These are phyloP conservation scores for Solanum hybrid DNA, from an alignment of 305 asterid species.

Conservation along the genomic window DNA sequence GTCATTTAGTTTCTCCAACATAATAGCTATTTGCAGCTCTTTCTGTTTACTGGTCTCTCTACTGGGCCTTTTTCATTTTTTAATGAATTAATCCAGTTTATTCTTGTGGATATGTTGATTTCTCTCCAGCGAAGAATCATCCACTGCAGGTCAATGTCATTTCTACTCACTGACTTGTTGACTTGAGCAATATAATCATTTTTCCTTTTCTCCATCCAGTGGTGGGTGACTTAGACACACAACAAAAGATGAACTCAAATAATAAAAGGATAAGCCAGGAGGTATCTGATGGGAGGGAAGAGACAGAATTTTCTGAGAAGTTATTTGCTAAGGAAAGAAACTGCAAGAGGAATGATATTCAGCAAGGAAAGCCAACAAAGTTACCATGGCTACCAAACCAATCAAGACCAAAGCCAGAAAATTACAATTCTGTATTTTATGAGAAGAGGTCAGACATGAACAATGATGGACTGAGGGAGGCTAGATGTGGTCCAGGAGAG, in stretches of 20 bases:
- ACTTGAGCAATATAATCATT: neutral
- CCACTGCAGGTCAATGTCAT: slow-evolving; percentile 48
- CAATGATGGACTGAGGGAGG: slow-evolving; percentile 8
- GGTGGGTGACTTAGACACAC: slow-evolving; percentile 31
- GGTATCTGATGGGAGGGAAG: slow-evolving; percentile 4
- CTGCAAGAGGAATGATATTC: slow-evolving; percentile 3
- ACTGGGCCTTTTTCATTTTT: slow-evolving; percentile 1
- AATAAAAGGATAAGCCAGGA: neutral
- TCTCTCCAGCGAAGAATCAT: slow-evolving; percentile 58
- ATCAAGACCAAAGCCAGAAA: slow-evolving; percentile 9
- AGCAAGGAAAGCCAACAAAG: slow-evolving; percentile 1
- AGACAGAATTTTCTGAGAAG: slow-evolving; percentile 1
- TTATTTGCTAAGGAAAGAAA: slow-evolving; percentile 10
- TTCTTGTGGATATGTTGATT: slow-evolving; percentile 17
- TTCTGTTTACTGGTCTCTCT: slow-evolving; percentile 8
- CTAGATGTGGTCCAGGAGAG: neutral
- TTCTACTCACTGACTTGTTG: neutral
- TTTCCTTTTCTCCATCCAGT: slow-evolving; percentile 26
- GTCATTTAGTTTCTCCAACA: neutral
- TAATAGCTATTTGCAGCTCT: slow-evolving; percentile 7
- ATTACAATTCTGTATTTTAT: neutral
- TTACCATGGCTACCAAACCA: slow-evolving; percentile 4
- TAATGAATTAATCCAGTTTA: slow-evolving; percentile 17
- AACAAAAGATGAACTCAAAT: slow-evolving; percentile 8
- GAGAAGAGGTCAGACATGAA: neutral